Evolutionary conservation across 768 basidiomycete genomes (phyloP).

Genomic region (Naganishia onofrii): DNA sequence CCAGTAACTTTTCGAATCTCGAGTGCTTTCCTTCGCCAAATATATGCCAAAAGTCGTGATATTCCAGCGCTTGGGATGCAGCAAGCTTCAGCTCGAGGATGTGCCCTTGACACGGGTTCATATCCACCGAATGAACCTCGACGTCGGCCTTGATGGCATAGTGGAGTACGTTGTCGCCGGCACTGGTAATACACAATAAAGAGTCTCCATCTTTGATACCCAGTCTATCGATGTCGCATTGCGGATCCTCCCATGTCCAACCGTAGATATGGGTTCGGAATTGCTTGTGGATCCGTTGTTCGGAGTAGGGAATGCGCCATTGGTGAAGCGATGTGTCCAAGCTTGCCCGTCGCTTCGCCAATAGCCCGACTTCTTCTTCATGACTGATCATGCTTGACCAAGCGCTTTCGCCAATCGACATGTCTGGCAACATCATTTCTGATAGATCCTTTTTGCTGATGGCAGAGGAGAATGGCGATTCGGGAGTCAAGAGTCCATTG

Average conservation of each 20-base stretch:
- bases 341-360: constrained; percentile 5
- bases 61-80: constrained; percentile 60
- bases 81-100: constrained; percentile 76
- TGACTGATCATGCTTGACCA: constrained; percentile 7
- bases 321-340: constrained; percentile 49
- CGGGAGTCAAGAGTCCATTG: constrained; percentile 47
- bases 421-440: constrained; percentile 32
- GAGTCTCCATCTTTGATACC: constrained; percentile 63
- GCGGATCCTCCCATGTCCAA: constrained; percentile 65
- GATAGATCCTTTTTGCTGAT: constrained; percentile 22
- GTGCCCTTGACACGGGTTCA: constrained; percentile 75
- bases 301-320: constrained; percentile 71
- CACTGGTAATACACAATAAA: constrained; percentile 71
- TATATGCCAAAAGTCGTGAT: constrained; percentile 63
- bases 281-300: constrained; percentile 67
- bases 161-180: constrained; percentile 76
- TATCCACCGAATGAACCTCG: constrained; percentile 68
- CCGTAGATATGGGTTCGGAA: constrained; percentile 54
- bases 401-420: constrained; percentile 43
- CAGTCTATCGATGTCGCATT: constrained; percentile 67
- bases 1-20: constrained; percentile 63
- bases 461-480: constrained; percentile 39
- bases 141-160: constrained; percentile 69
- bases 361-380: constrained; percentile 13
- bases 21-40: constrained; percentile 67